A percentile compares a stretch with the other conserved stretches of the same genome.
Evolutionary conservation across 257 asterid species (phyloP).

Genomic region (Cordia subcordata): DNA sequence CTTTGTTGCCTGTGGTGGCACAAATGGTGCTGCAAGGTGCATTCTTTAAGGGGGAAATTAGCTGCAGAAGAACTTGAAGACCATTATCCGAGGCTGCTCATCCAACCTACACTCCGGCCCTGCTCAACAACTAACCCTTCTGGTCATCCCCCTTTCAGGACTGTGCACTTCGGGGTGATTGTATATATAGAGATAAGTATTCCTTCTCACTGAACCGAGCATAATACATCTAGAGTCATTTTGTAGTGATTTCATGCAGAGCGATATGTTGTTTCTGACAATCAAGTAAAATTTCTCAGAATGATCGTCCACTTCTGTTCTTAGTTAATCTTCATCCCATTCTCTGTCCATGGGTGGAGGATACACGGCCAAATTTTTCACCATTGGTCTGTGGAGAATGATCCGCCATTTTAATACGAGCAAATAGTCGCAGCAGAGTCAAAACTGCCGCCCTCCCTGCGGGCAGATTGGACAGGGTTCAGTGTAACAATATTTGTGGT

Average conservation of each 20-base stretch:
- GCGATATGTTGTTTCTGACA: constrained; percentile 27
- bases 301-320: constrained; percentile 25
- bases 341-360: too few relatives aligned
- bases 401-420: too few relatives aligned
- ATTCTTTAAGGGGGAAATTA: constrained; percentile 34
- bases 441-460: too few relatives aligned
- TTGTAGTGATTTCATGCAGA: constrained; percentile 40
- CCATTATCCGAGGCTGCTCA: constrained; percentile 2
- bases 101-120: constrained; percentile 14
- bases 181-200: constrained; percentile 42
- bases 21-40: constrained; percentile 34
- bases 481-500: too few relatives aligned
- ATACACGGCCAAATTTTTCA: too few relatives aligned
- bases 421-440: too few relatives aligned
- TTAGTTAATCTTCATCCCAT: too few relatives aligned
- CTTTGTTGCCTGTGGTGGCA: constrained; percentile 20
- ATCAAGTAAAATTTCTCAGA: constrained; percentile 19
- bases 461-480: too few relatives aligned
- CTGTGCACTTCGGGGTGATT: constrained; percentile 8
- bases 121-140: constrained; percentile 50
- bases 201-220: constrained; percentile 31
- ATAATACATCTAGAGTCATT: constrained; percentile 33
- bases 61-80: constrained; percentile 14
- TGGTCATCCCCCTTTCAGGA: constrained; percentile 21
- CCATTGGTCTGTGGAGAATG: too few relatives aligned